Evolutionary conservation across 169 alveolate species (phyloP).

Genomic region (Babesia bigemina): DNA sequence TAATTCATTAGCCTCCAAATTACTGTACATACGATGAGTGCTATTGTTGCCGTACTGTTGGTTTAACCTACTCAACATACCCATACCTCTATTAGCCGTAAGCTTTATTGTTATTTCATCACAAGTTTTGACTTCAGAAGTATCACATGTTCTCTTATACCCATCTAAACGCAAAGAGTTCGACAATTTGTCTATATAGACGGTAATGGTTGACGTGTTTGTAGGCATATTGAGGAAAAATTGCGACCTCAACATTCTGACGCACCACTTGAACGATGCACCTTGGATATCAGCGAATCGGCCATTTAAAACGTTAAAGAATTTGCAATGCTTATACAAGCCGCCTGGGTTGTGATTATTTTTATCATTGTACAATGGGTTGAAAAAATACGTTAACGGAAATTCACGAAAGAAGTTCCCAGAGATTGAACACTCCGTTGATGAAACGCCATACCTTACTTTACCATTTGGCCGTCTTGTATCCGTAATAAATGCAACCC

Average conservation of each 20-base stretch:
- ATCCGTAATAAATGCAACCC: conserved; percentile 81
- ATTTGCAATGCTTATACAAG: conserved; percentile 17
- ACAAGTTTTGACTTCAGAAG: not conserved
- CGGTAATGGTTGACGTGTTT: conserved; percentile 22
- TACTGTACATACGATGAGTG: not conserved
- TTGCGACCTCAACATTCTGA: conserved; percentile 61
- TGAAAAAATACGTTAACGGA: conserved; percentile 80
- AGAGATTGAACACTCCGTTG: conserved; percentile 86
- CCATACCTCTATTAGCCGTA: conserved; percentile 1
- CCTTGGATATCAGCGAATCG: conserved; percentile 34
- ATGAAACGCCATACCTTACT: conserved; percentile 80
- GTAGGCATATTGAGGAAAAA: conserved; percentile 60
- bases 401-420: conserved; percentile 86
- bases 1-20: not conserved
- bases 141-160: conserved; percentile 6
- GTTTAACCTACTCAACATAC: not conserved
- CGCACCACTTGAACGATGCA: conserved; percentile 66
- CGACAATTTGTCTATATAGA: conserved; percentile 56
- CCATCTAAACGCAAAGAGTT: conserved; percentile 54
- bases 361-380: conserved; percentile 68
- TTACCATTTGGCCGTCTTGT: conserved; percentile 64
- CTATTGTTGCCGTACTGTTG: not conserved
- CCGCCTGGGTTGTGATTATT: conserved; percentile 19
- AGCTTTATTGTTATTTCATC: conserved; percentile 53
- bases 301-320: conserved; percentile 38